These are phyloP conservation scores for Fraxinus nigra DNA, from an alignment of 305 asterid genomes.

Conservation along the genomic window DNA sequence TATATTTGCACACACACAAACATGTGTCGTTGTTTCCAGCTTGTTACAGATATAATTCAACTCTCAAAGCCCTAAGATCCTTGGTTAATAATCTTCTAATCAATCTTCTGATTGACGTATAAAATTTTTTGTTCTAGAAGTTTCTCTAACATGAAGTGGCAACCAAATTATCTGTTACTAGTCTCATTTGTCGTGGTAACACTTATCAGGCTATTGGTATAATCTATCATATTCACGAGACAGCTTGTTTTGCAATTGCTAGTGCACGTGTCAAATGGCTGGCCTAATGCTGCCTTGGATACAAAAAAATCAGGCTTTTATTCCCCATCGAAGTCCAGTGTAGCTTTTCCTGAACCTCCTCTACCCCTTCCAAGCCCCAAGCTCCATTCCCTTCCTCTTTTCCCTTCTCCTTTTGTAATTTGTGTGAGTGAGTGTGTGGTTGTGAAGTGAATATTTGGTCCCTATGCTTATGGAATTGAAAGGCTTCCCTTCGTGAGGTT, in stretches of 20 bases:
- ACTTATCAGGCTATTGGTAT: not conserved
- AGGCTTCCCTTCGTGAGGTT: not conserved
- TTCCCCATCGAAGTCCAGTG: not conserved
- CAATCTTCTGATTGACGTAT: not conserved
- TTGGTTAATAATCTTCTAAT: not conserved
- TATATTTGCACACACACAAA: not conserved
- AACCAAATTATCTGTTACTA: slow-evolving; percentile 10
- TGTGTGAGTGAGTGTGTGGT: not conserved
- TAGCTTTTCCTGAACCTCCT: not conserved
- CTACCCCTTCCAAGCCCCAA: not conserved
- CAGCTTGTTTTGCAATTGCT: slow-evolving; percentile 1
- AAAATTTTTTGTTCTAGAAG: slow-evolving; percentile 10
- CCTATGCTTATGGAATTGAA: not conserved
- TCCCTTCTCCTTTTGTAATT: not conserved
- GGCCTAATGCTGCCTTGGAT: slow-evolving; percentile 17
- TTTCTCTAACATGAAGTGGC: not conserved
- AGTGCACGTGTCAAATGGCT: not conserved
- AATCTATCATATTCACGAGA: not conserved
- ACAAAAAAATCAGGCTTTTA: slow-evolving; percentile 1
- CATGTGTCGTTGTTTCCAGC: not conserved
- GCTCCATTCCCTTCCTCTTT: not conserved
- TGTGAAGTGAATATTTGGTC: not conserved
- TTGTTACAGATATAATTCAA: not conserved
- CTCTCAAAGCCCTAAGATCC: not conserved
- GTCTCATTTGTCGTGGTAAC: slow-evolving; percentile 5